A percentile compares a stretch with the other conserved stretches of the same genome.
Conservation (phyloP, 768 basidiomycete genomes). For the Hericium rajendrae region DNA sequence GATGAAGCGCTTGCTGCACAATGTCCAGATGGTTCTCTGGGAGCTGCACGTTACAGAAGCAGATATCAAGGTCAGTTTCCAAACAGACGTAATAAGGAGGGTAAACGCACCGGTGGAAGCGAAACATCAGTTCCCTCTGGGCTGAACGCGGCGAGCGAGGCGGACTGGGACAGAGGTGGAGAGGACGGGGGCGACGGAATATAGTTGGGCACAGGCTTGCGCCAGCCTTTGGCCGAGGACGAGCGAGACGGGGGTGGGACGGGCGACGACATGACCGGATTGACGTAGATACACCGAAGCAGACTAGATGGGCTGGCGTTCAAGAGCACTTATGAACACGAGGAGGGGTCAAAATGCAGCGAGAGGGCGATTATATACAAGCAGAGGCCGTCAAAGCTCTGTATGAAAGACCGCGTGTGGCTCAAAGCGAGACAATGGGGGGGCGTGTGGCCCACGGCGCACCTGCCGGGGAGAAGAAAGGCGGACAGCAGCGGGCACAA, state of each 20-base stretch:
- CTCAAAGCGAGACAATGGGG: too few relatives aligned
- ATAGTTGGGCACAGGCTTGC: slow-evolving; percentile 12
- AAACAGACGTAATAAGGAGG: too few relatives aligned
- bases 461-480: too few relatives aligned
- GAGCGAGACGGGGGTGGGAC: slow-evolving; percentile 4
- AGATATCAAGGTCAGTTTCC: too few relatives aligned
- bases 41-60: not conserved
- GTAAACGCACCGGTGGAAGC: slow-evolving; percentile 22
- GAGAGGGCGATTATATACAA: too few relatives aligned
- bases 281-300: not conserved
- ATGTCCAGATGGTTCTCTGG: not conserved
- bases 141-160: slow-evolving; percentile 1
- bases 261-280: not conserved
- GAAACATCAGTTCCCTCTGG: slow-evolving; percentile 13
- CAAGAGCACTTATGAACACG: too few relatives aligned
- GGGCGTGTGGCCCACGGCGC: too few relatives aligned
- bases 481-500: too few relatives aligned
- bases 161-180: slow-evolving; percentile 11
- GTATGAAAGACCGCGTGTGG: too few relatives aligned
- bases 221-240: slow-evolving; percentile 11
- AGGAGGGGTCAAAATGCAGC: too few relatives aligned
- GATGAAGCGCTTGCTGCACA: not conserved
- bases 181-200: slow-evolving; percentile 11
- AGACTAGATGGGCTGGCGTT: too few relatives aligned
- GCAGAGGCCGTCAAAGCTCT: too few relatives aligned